Conservation (phyloP, 2,329 filamentous ascomycete species). For the Diaporthe australafricana region DNA sequence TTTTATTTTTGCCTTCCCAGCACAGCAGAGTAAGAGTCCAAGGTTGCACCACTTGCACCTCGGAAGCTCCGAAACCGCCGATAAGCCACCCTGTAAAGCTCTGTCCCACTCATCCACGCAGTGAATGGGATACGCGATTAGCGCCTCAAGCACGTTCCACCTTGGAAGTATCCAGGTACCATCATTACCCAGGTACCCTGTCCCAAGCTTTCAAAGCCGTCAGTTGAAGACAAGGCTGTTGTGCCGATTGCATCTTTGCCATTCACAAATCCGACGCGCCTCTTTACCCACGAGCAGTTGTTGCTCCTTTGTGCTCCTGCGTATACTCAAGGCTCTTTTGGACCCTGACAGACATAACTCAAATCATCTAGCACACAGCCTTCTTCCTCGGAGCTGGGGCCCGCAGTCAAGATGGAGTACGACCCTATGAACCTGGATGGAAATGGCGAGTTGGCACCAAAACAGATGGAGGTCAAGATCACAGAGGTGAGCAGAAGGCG, state of each 20-base stretch:
- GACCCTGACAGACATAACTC: neutral
- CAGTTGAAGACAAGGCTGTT: neutral
- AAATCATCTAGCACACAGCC: neutral
- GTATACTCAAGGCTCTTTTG: neutral
- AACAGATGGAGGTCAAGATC: slow-evolving; percentile 61
- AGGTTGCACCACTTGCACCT: slow-evolving; percentile 21
- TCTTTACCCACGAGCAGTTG: neutral
- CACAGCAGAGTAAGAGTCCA: neutral
- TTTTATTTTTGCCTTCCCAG: slow-evolving; percentile 23
- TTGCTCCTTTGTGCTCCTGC: neutral
- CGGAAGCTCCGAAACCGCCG: slow-evolving; percentile 30
- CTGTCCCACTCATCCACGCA: neutral
- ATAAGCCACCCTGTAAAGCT: slow-evolving; percentile 28
- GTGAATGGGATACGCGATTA: neutral
- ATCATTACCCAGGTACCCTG: slow-evolving; percentile 5
- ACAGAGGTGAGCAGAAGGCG: slow-evolving; percentile 60
- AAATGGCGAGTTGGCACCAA: slow-evolving; percentile 53
- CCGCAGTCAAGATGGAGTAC: slow-evolving; percentile 62
- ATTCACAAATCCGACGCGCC: slow-evolving; percentile 8
- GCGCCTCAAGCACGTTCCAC: neutral
- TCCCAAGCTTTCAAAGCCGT: slow-evolving; percentile 6
- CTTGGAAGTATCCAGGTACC: neutral
- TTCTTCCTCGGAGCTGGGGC: neutral
- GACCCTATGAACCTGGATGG: slow-evolving; percentile 69
- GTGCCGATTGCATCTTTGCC: neutral